These are phyloP conservation scores for Nitzschia sp. DNA, from an alignment of 108 stramenopile genomes.

Conservation along the genomic window DNA sequence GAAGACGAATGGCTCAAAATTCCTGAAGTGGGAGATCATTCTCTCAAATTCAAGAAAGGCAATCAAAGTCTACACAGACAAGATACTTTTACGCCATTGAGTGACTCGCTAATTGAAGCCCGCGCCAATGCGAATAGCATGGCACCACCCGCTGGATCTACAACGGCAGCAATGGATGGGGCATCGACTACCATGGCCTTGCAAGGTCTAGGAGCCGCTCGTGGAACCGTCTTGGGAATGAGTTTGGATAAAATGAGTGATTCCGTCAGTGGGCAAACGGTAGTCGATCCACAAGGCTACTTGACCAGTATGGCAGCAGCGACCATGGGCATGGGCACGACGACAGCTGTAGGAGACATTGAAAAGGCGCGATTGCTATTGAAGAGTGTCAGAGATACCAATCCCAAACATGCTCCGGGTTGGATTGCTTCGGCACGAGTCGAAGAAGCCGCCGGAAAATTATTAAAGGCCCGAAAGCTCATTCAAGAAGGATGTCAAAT, in stretches of 20 bases:
- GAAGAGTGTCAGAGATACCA: conserved; percentile 93
- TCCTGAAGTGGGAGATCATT: conserved; percentile 93
- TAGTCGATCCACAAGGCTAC: conserved; percentile 95
- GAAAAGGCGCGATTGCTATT: conserved; percentile 94
- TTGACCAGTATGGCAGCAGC: conserved; percentile 84
- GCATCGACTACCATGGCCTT: conserved; percentile 40
- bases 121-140: conserved; percentile 49
- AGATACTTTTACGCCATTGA: conserved; percentile 91
- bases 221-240: conserved; percentile 92
- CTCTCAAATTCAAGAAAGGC: conserved; percentile 87
- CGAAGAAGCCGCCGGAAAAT: conserved; percentile 94
- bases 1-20: conserved; percentile 96
- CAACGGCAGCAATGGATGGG: conserved; percentile 27
- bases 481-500: conserved; percentile 96
- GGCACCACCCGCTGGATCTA: conserved; percentile 34
- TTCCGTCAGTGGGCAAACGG: conserved; percentile 88
- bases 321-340: conserved; percentile 45
- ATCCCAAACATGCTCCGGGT: conserved; percentile 96
- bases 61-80: conserved; percentile 69
- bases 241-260: conserved; percentile 92
- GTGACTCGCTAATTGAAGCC: conserved; percentile 84
- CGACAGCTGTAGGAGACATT: conserved; percentile 93
- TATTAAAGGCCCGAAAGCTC: conserved; percentile 91
- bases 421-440: conserved; percentile 99
- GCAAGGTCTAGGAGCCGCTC: conserved; percentile 83